Evolutionary conservation across 495 filamentous ascomycete genomes (phyloP).

Genomic region (Aspergillus bridgeri): DNA sequence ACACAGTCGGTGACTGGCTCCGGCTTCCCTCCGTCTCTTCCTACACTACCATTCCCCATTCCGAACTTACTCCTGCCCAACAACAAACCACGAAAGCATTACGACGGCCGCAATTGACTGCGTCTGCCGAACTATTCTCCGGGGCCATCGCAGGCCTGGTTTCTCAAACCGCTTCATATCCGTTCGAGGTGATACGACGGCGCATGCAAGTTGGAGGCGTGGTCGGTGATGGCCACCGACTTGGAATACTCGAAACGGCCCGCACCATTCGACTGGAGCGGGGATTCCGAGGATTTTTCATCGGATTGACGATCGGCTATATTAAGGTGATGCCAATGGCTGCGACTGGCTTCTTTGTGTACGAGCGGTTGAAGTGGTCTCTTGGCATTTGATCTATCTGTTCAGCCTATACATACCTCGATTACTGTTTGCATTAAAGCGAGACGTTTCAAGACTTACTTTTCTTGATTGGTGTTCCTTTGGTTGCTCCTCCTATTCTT

Average conservation of each 20-base stretch:
- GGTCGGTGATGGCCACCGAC: constrained; percentile 78
- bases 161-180: constrained; percentile 89
- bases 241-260: constrained; percentile 76
- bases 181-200: constrained; percentile 84
- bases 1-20: constrained; percentile 77
- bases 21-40: constrained; percentile 59
- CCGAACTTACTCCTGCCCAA: constrained; percentile 16
- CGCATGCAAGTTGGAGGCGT: constrained; percentile 96
- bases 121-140: constrained; percentile 73
- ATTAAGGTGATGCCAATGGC: constrained; percentile 89
- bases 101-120: constrained; percentile 50
- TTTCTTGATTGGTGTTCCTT: no score
- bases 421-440: background rate
- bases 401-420: background rate
- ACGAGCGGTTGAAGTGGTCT: constrained; percentile 75
- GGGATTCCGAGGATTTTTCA: constrained; percentile 82
- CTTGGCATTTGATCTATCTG: constrained; percentile 59
- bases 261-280: constrained; percentile 67
- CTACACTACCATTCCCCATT: constrained; percentile 61
- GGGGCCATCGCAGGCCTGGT: constrained; percentile 84
- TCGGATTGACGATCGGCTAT: constrained; percentile 92
- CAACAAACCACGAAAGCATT: constrained; percentile 21
- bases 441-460: background rate
- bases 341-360: constrained; percentile 73
- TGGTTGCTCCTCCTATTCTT: background rate